Evolutionary conservation across 2,329 filamentous ascomycete genomes (phyloP).

Genomic region (Cryphonectria radicalis): DNA sequence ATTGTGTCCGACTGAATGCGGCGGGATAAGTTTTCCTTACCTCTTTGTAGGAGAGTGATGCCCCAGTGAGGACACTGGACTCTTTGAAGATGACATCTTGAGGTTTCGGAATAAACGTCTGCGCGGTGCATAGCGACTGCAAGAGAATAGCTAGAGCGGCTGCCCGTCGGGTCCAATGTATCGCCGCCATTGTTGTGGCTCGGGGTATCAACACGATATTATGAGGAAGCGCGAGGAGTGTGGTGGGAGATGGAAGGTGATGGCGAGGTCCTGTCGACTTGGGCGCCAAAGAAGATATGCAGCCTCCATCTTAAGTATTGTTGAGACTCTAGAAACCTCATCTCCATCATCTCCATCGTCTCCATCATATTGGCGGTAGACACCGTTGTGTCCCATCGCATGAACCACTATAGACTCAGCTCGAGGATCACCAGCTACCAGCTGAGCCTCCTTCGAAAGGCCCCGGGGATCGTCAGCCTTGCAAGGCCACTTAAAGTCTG

Average conservation of each 20-base stretch:
- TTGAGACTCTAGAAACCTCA: neutral
- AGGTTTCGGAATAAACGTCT: slow-evolving; percentile 21
- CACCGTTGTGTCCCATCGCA: neutral
- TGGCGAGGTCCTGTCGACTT: neutral
- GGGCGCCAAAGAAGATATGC: neutral
- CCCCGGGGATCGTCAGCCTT: neutral
- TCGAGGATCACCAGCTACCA: neutral
- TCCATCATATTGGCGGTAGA: neutral
- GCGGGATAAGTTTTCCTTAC: neutral
- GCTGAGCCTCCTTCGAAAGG: neutral
- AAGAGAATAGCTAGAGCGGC: neutral
- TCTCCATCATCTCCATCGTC: too few species aligned
- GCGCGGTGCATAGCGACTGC: neutral
- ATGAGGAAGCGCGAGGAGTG: neutral
- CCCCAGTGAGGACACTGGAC: slow-evolving; percentile 18
- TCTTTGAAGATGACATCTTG: neutral
- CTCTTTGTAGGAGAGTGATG: slow-evolving; percentile 24
- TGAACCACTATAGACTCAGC: neutral
- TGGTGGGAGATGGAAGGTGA: neutral
- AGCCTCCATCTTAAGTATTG: neutral
- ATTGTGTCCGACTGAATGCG: neutral
- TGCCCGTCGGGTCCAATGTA: neutral
- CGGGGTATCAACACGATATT: neutral
- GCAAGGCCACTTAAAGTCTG: neutral
- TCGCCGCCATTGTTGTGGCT: neutral